Evolutionary conservation across 2,329 filamentous ascomycete species (phyloP), one percentile per base, ranked within the genome.

Genomic region (Fusarium sp.): DNA sequence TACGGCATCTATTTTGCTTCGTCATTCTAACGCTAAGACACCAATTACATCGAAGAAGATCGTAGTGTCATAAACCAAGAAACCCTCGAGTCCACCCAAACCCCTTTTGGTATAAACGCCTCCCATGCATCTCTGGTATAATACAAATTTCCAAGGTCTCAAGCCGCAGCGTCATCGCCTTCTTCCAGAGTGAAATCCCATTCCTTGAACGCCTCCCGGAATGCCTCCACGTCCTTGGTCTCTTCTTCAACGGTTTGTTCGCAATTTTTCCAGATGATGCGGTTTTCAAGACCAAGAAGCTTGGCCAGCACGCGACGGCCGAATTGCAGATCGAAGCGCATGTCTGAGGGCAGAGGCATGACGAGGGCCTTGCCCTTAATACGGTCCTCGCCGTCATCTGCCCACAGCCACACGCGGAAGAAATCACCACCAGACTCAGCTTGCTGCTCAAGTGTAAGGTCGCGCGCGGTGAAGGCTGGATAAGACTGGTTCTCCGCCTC

Each of bases 321-420:
- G 74, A 97, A 98, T 76, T 98, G 95, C 45, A 97, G 80, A 75
- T 97, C 94, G 76, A 99, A 98, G 15, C 91, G 87, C 67, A 91
- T 87, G 19, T 87, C 89, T 26, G 89, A 82, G 61, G 90, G 87
- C 10, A 97, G 84, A 8, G 88, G 88, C 81, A 98, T 87, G 53
- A 94, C 84, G 59, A 97, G 82, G 57, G 88, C 89, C 63, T 78
- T 79, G 65, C 92, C 88, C 75, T 87, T 84, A 68, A 88, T 85
- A 54, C 75, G 78, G 73, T 83, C 81, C 71, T 87, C 80, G 62
- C 83, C 83, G 65, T 86, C 80, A 67, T 86, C 83, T 32, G 83
- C 84, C 92, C 92, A 96, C 51, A 96, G 87, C 89, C 93, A 93
- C 7, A 96, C 83, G 26, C 93, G 87, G 78, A 97, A 94, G 80